Base-by-base conservation (phyloP, 2,329 filamentous ascomycete genomes). In the Fusarium illudens region DNA sequence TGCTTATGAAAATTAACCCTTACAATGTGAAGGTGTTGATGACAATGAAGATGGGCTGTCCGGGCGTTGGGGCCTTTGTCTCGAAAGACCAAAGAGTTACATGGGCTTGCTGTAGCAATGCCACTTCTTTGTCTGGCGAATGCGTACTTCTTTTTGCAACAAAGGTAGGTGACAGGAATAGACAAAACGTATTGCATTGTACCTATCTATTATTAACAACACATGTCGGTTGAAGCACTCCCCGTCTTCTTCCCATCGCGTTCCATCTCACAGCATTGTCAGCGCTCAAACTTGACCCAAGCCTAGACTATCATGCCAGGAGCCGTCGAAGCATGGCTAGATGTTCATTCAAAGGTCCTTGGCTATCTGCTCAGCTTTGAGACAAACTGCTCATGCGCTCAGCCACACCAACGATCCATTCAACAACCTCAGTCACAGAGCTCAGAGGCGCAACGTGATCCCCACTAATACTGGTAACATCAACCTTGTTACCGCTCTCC, bases 401-500 rank as follows among this genome's bases (percentile, higher is more conserved):
- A n/a, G 46, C 56, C 29, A 53, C 36, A 36, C 33, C 22, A 29
- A 62, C n/a, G 29, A 58, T 30, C 58, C 58, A 62, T 13, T 57
- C 44, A n/a, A 75, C 59, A 5, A 77, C 67, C 42, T 75, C 53
- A 6, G 77, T 66, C 8, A 70, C 71, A 27, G 58, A 55, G 15
- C 72, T 76, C 17, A 73, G 7, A 37, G 58, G 69, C 0, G 80
- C 77, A 42, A 62, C 64, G 71, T 84, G 80, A 22, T 77, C 79
- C 5, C 71, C 64, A 1, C 75, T 60, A n/a, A 80, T 68, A 42
- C 64, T 76, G 2, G 75, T 79, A 7, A 83, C 76, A 59, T 81
- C 76, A 3, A 82, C 77, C 44, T 79, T 79, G 33, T 66, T 75
- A 6, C 78, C 78, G 51, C 73, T 77, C 39, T 69, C 76, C 50